These are phyloP conservation scores for Teratosphaeria viscida DNA, from an alignment of 2,329 filamentous ascomycete genomes.

Conservation along the genomic window DNA sequence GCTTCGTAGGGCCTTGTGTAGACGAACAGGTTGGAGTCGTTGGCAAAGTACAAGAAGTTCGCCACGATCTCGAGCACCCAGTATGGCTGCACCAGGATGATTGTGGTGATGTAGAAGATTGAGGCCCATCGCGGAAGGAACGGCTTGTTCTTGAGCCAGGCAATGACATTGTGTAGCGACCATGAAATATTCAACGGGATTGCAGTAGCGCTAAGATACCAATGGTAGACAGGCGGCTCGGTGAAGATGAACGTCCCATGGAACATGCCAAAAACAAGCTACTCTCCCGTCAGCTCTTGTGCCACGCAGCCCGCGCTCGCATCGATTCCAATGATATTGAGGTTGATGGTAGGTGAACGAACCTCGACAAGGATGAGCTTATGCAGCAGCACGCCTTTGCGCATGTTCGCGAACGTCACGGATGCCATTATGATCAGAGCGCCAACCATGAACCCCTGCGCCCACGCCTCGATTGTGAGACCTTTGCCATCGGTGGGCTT, in stretches of 20 bases:
- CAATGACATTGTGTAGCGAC: conserved; percentile 55
- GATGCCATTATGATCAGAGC: conserved; percentile 38
- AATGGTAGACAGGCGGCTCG: conserved; percentile 46
- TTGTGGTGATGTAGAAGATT: conserved; percentile 47
- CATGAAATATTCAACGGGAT: conserved; percentile 47
- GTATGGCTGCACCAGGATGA: conserved; percentile 51
- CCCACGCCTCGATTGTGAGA: conserved; percentile 24
- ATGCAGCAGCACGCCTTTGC: conserved; percentile 36
- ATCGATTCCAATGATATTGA: not conserved
- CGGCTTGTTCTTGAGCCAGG: conserved; percentile 57
- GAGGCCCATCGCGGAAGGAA: conserved; percentile 38
- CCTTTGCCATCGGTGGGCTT: conserved; percentile 17
- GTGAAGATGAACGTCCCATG: conserved; percentile 52
- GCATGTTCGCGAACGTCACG: conserved; percentile 41
- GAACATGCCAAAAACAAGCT: conserved; percentile 37
- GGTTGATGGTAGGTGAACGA: conserved; percentile 4
- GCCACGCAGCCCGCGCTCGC: not conserved
- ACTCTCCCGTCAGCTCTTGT: not conserved
- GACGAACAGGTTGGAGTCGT: conserved; percentile 36
- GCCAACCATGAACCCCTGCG: conserved; percentile 22
- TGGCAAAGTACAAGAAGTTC: conserved; percentile 45
- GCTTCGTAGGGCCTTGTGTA: conserved; percentile 50
- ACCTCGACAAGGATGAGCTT: conserved; percentile 43
- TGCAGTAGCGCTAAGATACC: conserved; percentile 53
- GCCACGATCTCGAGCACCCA: conserved; percentile 57